Conservation (phyloP, 2,329 filamentous ascomycete species). For the Torrubiellomyces zombiae region DNA sequence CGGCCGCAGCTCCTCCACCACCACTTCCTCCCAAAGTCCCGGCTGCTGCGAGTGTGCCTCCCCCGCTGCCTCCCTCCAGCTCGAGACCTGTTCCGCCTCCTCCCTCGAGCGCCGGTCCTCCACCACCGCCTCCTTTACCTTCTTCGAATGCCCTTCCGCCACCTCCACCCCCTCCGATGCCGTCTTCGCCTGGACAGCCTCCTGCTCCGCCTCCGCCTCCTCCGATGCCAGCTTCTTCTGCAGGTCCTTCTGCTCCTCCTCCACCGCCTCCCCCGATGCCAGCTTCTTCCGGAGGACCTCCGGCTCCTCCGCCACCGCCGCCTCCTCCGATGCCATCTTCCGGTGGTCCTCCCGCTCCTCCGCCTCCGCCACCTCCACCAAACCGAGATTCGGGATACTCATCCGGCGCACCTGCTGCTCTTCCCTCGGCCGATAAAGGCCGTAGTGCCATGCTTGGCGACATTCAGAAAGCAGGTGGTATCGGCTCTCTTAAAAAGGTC, state of each 20-base stretch:
- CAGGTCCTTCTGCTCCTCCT: slow-evolving; percentile 18
- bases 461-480: slow-evolving; percentile 54
- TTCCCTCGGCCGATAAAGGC: slow-evolving; percentile 24
- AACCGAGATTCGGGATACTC: slow-evolving; percentile 42
- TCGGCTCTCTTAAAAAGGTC: slow-evolving; percentile 58
- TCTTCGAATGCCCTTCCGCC: slow-evolving; percentile 21
- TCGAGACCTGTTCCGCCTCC: slow-evolving; percentile 28
- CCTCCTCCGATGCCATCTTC: slow-evolving; percentile 17
- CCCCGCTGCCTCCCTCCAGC: slow-evolving; percentile 20
- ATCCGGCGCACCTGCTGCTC: slow-evolving; percentile 31
- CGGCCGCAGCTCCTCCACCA: slow-evolving; percentile 38
- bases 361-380: slow-evolving; percentile 37
- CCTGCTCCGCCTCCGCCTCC: slow-evolving; percentile 19
- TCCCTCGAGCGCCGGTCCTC: slow-evolving; percentile 24
- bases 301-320: slow-evolving; percentile 17
- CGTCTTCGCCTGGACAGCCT: too few species aligned
- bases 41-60: slow-evolving; percentile 20
- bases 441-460: slow-evolving; percentile 50
- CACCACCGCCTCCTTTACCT: slow-evolving; percentile 36
- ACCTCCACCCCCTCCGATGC: slow-evolving; percentile 9
- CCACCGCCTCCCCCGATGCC: slow-evolving; percentile 15
- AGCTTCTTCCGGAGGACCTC: slow-evolving; percentile 17
- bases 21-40: too few species aligned
- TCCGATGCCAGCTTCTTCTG: slow-evolving; percentile 27
- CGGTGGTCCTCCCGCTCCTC: slow-evolving; percentile 20